Evolutionary conservation across 2,329 filamentous ascomycete genomes (phyloP), one percentile per base, ranked within the genome.

Genomic region (Biscogniauxia sp.): DNA sequence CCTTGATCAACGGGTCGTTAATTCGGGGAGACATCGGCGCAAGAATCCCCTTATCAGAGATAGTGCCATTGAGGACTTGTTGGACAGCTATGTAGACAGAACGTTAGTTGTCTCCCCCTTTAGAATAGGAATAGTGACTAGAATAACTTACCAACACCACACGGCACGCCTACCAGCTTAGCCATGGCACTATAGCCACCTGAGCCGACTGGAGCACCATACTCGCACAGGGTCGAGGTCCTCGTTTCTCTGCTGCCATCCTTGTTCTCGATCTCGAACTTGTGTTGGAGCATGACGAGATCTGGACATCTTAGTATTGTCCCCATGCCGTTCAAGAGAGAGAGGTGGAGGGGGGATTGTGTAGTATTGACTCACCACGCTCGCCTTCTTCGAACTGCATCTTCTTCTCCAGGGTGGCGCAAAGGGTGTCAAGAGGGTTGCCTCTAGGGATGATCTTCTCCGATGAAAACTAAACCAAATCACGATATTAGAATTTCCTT

Each of bases 371-470:
- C 41, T 50, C 23, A 54, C 79, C 93, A 61, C 93, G 89, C 86
- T 97, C 92, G 63, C 85, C 89, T 70, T 89, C 82, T 70, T 85
- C 89, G 76, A 89, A 97, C 76, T 91, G 85, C 92, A 96, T 96
- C 87, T 96, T 96, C 82, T 91, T 80, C 82, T 96, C 92, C 41
- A 97, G 85, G 2, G 88, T 90, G 45, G 92, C 92, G 79, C 93
- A 97, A 49, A 97, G 87, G n/a, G 91, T 94, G 76, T 97, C 93
- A 23, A 97, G 84, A 3, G 92, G 90, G 80, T 91, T 97, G 56
- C 88, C 89, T 58, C 87, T 81, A 26, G 89, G 17, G 17, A 53
- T 65, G 79, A 59, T 66, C 54, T 59, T 57, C 20, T 64, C 54
- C 5, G 52, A 49, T 6, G 58, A 62, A 20, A 63, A 52, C 53